Percentiles rank a stretch among this genome's conserved stretches.
Evolutionary conservation across 2,329 filamentous ascomycete species (phyloP).

Genomic region (Colletotrichum coccodes): DNA sequence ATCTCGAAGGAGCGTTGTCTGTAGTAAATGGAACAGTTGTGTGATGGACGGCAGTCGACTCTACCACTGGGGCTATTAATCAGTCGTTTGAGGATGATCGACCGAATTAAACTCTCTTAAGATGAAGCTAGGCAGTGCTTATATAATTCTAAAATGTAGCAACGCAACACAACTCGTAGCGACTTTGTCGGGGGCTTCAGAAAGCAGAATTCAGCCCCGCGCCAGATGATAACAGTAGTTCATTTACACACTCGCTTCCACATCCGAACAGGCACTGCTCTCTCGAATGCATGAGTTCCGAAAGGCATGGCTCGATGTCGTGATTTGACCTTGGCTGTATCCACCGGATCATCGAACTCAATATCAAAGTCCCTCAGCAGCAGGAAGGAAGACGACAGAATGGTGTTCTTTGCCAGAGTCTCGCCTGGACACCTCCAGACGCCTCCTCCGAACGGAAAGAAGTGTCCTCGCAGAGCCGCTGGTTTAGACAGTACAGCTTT

Average conservation of each 20-base stretch:
- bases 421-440: constrained; percentile 28
- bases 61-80: no score
- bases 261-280: background rate
- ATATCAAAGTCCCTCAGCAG: constrained; percentile 13
- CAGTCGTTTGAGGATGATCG: no score
- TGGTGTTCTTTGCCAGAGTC: constrained; percentile 15
- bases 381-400: background rate
- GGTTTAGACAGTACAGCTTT: constrained; percentile 1
- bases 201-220: no score
- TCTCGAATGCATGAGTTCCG: constrained; percentile 17
- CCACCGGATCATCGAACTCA: background rate
- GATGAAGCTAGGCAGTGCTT: no score
- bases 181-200: no score
- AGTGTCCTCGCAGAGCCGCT: constrained; percentile 8
- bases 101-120: background rate
- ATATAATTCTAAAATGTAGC: no score
- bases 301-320: constrained; percentile 18
- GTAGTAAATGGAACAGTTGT: background rate
- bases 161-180: no score
- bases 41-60: background rate
- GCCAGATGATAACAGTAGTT: no score
- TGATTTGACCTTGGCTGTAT: background rate
- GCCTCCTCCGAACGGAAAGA: constrained; percentile 25
- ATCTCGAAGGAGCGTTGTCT: constrained; percentile 38
- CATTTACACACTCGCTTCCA: background rate